Evolutionary conservation across 208 protist genomes (phyloP), one percentile per base, ranked within the genome.

Genomic region (Crithidia mellificae): DNA sequence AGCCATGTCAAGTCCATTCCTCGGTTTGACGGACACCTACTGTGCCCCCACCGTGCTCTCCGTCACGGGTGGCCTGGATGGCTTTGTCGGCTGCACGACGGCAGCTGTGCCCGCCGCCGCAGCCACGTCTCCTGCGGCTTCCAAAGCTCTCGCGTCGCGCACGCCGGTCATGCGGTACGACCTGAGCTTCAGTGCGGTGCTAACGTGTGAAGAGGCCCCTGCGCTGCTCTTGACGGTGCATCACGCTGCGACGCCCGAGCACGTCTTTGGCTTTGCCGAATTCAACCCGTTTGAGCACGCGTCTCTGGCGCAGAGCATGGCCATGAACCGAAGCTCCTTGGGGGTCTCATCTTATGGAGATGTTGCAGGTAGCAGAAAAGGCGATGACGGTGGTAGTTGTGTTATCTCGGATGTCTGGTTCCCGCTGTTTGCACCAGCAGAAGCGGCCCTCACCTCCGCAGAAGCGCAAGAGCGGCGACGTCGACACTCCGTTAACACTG

Each of bases 401-500:
- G n/a, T n/a, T n/a, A n/a, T n/a, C n/a, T n/a, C n/a, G 34, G 76
- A 81, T 27, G 19, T 78, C 27, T 89, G 83, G 83, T 41, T 89
- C 38, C 83, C 83, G 22, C 47, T 89, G n/a, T 81, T 79, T 27
- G 65, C 44, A 0, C 43, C 66, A 15, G 25, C 41, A 0, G 62
- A 39, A 11, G 41, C 70, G 17, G 55, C 62, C 2, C 34, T 36
- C 20, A 50, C 43, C 3, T 20, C 70, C 12, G 47, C 58, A 25
- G 58, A 52, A 15, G 43, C 58, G 58, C 58, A 64, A 19, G 58
- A 54, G 46, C 22, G n/a, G 9, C 22, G 58, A 14, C 27, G 19
- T 5, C 56, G 24, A 4, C 27, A 27, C 29, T 4, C 53, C 58
- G 22, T 27, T 19, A 0, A 15, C 30, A 24, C 32, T 22, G 2